Conservation (phyloP, 225 moss, liverwort and hornwort genomes). For the Takakia lepidozioides region DNA sequence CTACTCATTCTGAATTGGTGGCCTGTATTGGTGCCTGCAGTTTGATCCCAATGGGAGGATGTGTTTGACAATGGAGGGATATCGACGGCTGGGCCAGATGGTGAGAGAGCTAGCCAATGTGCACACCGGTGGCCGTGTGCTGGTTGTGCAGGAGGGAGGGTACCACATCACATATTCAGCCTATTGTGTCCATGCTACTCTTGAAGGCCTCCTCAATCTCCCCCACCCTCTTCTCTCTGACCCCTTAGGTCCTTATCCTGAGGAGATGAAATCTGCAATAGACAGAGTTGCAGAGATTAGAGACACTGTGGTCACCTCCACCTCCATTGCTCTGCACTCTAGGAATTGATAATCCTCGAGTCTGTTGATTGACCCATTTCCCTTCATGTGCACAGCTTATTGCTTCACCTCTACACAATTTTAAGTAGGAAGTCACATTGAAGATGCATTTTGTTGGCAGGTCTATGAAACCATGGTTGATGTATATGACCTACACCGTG, state of each 20-base stretch:
- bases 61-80: constrained; percentile 64
- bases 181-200: constrained; percentile 49
- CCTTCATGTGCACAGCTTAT: too few species aligned
- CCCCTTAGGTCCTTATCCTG: constrained; percentile 36
- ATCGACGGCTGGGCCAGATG: constrained; percentile 48
- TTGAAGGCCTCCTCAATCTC: constrained; percentile 59
- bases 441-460: too few species aligned
- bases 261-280: constrained; percentile 26
- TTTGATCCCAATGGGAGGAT: constrained; percentile 69
- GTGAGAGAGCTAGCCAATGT: constrained; percentile 43
- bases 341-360: too few species aligned
- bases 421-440: too few species aligned
- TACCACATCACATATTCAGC: constrained; percentile 58
- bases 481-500: too few species aligned
- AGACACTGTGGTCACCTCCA: too few species aligned
- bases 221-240: constrained; percentile 40
- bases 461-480: too few species aligned
- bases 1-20: too few species aligned
- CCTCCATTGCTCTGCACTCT: too few species aligned
- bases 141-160: constrained; percentile 64
- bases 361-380: too few species aligned
- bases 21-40: too few species aligned
- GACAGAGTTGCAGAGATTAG: constrained; percentile 49
- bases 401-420: too few species aligned
- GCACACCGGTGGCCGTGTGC: constrained; percentile 39